Evolutionary conservation across 768 basidiomycete species (phyloP), one percentile per base, ranked within the genome.

Genomic region (Suillus fuscotomentosus): DNA sequence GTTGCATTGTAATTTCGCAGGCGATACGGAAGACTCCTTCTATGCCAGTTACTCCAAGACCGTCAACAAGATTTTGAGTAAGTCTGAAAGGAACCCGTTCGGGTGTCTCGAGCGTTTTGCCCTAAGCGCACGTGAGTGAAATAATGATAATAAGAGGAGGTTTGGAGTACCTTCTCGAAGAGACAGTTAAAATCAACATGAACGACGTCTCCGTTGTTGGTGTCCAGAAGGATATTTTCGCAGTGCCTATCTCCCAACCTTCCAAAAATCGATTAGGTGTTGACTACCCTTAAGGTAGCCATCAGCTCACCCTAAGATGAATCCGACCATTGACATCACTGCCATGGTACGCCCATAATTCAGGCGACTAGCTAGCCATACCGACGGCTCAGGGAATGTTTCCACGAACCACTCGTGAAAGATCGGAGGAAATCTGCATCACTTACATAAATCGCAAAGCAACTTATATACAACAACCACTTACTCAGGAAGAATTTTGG

Each of bases 321-420:
- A 97, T 13, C 97, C 97, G 24, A 99, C 92, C 92, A 99, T 99
- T 1, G 92, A 97, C 90, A 97, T 99, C 61, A 99, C 97, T 0
- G 97, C 97, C 0, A 92, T 86, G 0, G 97, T 97, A 50, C 97
- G 84, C 5, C 86, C 89, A 72, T 96, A 99, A 1, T 87, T 82
- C 69, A 94, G 75, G n/a, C 97, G 88, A 73, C 92, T 92, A 1
- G 89, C 85, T 17, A 99, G 83, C 97, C 97, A 99, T 0, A 93
- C 91, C 0, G 92, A 89, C 0, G 97, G 97, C 70, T 99, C 97
- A 0, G 97, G 96, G 78, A 99, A 99, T 0, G 91, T 96, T 73
- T 95, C 92, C 41, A 97, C 77, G 75, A 99, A 99, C 97, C 97
- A 99, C 68, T 97, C 93, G 68, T 97, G 93, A 72, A 99, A 95